Conservation (phyloP, 176 grass and related monocot species). For the Aegilops speltoides region DNA sequence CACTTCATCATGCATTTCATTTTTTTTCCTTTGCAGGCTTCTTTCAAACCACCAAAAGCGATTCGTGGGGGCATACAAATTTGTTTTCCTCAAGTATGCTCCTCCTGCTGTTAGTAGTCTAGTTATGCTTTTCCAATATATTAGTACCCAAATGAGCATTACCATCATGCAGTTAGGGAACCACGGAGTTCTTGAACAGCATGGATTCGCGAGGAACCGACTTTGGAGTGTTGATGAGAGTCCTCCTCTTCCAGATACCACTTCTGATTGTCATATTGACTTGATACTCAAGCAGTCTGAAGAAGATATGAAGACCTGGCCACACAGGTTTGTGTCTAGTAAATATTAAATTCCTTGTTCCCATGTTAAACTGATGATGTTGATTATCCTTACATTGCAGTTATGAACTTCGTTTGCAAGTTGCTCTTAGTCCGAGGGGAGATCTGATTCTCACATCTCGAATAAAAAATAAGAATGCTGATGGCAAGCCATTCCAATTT, state of each 20-base stretch:
- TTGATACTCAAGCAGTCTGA: conserved; percentile 67
- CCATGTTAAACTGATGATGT: conserved; percentile 1
- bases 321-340: conserved; percentile 58
- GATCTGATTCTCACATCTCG: conserved; percentile 69
- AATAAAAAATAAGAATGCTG: conserved; percentile 59
- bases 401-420: conserved; percentile 71
- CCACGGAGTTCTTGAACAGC: conserved; percentile 59
- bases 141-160: conserved; percentile 1
- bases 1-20: neutral
- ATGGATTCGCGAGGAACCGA: conserved; percentile 81
- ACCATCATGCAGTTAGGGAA: conserved; percentile 56
- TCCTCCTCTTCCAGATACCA: conserved; percentile 43
- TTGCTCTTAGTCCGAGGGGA: conserved; percentile 67
- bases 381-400: conserved; percentile 38
- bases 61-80: conserved; percentile 72
- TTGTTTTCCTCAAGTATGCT: conserved; percentile 71
- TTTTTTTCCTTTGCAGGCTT: conserved; percentile 34
- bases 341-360: neutral
- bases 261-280: conserved; percentile 51
- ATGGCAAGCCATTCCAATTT: conserved; percentile 79
- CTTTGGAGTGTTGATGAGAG: conserved; percentile 64
- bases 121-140: conserved; percentile 22
- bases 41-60: conserved; percentile 74
- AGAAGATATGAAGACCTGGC: conserved; percentile 77
- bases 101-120: neutral